Base-by-base conservation (phyloP, 352 stramenopile genomes). In the Globisporangium camurandrum region DNA sequence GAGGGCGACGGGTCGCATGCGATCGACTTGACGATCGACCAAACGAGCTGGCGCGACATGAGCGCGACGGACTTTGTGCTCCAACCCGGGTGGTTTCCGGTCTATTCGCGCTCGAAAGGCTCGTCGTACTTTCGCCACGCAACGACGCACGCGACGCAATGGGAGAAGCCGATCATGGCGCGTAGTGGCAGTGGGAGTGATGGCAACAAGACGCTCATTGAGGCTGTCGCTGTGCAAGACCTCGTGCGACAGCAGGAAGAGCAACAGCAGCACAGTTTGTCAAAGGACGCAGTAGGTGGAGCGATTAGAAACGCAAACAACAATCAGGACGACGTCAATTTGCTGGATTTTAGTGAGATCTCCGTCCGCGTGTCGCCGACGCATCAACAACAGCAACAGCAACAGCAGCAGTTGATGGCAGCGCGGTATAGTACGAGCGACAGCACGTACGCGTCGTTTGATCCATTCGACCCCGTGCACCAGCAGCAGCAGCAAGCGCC, bases 21-120 rank as follows among this genome's bases (percentile, higher is more conserved):
- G 27, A 92, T 88, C 59, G 80, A 84, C 27, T 75, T 91, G 37
- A 73, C 84, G 48, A 83, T 93, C 51, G 75, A 93, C 49, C 80
- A 80, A 0, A 85, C 66, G 36, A 57, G 67, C 4, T 93, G 79
- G 80, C 62, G 37, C 20, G 76, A 88, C 28, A 82, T 93, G 37
- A 68, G 74, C 27, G 58, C 86, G 63, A 93, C 83, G 11, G 79
- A 91, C 22, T 93, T 89, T 63, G 76, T 89, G 59, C 71, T 93
- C 24, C 69, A 91, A 54, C 59, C 64, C 0, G 74, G 75, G 7
- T 91, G 76, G 74, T 86, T 86, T 47, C 82, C 82, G 0, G 79
- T 93, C 16, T 85, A 72, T 61, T 91, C 82, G 55, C 76, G 79
- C 26, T 85, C 79, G 19, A 76, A 76, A 4, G 80, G 69, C 43